Percentiles rank a stretch among this genome's conserved stretches.
These are phyloP conservation scores for Polyplosphaeria fusca DNA, from an alignment of 495 filamentous ascomycete species.

Conservation along the genomic window DNA sequence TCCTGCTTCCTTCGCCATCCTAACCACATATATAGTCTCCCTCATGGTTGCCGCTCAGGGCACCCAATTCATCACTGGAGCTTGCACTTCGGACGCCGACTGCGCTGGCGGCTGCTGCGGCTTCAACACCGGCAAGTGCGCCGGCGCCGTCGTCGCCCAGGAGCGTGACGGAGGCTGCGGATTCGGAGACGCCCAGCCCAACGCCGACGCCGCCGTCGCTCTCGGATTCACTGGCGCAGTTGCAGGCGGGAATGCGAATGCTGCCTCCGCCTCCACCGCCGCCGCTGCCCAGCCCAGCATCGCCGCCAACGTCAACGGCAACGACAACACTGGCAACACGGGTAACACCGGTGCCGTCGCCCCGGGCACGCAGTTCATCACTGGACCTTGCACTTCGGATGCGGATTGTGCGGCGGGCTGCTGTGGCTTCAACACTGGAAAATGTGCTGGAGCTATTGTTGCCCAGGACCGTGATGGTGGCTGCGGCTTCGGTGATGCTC, in stretches of 20 bases:
- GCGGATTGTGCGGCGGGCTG: constrained; percentile 33
- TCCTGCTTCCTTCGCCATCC: not conserved
- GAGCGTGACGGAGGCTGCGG: constrained; percentile 40
- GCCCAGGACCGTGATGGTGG: constrained; percentile 43
- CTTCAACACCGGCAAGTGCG: constrained; percentile 34
- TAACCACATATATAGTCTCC: constrained; percentile 12
- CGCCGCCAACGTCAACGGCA: not conserved
- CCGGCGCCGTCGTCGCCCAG: constrained; percentile 38
- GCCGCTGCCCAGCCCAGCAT: not conserved
- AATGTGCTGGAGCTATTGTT: constrained; percentile 38
- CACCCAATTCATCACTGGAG: constrained; percentile 37
- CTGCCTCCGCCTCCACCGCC: not conserved
- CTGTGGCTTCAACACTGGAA: constrained; percentile 35
- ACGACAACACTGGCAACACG: constrained; percentile 13
- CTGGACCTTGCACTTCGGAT: constrained; percentile 32
- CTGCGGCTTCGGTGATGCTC: constrained; percentile 40
- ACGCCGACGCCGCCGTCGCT: constrained; percentile 34
- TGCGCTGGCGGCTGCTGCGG: constrained; percentile 34
- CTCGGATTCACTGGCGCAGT: constrained; percentile 5
- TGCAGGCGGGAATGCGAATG: not conserved
- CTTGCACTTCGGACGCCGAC: constrained; percentile 28
- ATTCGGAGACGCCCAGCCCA: constrained; percentile 36
- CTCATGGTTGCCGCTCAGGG: constrained; percentile 26
- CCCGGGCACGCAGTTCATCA: constrained; percentile 35
- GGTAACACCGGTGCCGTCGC: constrained; percentile 5